These are phyloP conservation scores for Cyathus striatus DNA, from an alignment of 768 basidiomycete species.

Conservation along the genomic window DNA sequence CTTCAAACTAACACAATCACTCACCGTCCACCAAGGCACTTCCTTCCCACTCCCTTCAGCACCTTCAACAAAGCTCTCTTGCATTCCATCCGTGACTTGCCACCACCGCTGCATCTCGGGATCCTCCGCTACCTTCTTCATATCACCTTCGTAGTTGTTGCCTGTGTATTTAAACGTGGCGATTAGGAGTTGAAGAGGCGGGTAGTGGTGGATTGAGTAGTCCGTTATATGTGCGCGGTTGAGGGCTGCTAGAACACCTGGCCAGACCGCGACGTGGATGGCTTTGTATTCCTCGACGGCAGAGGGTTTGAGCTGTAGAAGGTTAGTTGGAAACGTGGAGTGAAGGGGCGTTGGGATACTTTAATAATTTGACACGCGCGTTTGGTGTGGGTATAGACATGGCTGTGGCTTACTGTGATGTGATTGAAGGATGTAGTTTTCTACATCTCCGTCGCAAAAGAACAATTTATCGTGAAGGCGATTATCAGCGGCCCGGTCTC, in stretches of 20 bases:
- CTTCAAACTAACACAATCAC: conserved; percentile 7
- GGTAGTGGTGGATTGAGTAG: conserved; percentile 73
- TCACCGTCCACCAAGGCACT: conserved; percentile 68
- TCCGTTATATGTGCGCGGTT: conserved; percentile 61
- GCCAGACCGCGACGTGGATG: conserved; percentile 66
- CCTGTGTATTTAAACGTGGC: conserved; percentile 79
- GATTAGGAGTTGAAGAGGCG: conserved; percentile 59
- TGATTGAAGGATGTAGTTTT: too few relatives aligned
- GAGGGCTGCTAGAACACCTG: conserved; percentile 59
- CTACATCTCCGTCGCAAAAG: too few relatives aligned
- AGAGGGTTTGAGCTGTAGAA: conserved; percentile 47
- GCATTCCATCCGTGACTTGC: conserved; percentile 72
- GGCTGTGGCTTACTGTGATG: conserved; percentile 5
- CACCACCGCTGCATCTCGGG: conserved; percentile 75
- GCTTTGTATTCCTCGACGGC: conserved; percentile 45
- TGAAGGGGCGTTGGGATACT: conserved; percentile 23
- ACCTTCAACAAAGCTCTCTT: conserved; percentile 67
- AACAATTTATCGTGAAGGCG: too few relatives aligned
- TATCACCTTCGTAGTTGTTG: conserved; percentile 57
- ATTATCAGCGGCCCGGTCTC: too few relatives aligned
- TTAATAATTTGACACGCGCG: conserved; percentile 73
- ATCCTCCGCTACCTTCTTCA: conserved; percentile 59
- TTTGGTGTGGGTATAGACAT: conserved; percentile 20
- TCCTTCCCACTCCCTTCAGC: conserved; percentile 65
- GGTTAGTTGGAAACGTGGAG: not conserved